phyloP scores from a whole-genome alignment of 139 green algal genomes.

The Limnomonas spitsbergensis region DNA sequence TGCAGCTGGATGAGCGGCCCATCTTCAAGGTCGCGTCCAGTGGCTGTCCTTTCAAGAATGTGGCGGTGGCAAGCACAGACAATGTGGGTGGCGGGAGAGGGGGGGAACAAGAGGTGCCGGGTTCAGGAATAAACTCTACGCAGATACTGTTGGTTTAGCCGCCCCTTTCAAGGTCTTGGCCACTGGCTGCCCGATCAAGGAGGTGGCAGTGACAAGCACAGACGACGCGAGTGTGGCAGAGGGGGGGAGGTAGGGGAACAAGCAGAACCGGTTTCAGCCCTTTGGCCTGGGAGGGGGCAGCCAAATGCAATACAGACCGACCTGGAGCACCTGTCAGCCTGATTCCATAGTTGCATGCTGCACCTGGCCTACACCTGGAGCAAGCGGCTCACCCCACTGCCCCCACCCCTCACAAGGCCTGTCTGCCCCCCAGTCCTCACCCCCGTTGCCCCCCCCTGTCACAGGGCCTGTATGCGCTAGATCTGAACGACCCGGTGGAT shows the following conservation, averaged over 20 bases:
- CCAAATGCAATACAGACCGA: too few species aligned
- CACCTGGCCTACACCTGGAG: background rate
- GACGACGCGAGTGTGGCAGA: background rate
- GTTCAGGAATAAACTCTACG: background rate
- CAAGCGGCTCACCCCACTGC: background rate
- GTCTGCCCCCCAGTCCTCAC: background rate
- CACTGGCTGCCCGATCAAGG: background rate
- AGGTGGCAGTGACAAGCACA: background rate
- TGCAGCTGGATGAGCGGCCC: slow-evolving; percentile 19
- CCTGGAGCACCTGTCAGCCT: background rate
- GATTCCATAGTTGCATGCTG: background rate
- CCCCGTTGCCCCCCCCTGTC: background rate
- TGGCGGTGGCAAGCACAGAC: background rate
- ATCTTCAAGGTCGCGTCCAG: slow-evolving; percentile 14
- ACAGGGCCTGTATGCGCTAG: background rate
- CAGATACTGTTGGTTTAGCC: background rate
- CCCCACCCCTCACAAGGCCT: background rate
- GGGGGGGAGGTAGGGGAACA: background rate
- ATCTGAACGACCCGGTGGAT: background rate
- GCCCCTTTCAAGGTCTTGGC: background rate
- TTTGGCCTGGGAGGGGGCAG: background rate
- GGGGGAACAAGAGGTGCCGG: too few species aligned
- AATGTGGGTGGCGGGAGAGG: background rate
- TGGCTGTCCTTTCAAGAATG: background rate
- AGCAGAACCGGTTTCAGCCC: background rate